Percentiles rank a stretch among this genome's conserved stretches.
Evolutionary conservation across 169 alveolate genomes (phyloP).

Genomic region (Plasmodium sp.): DNA sequence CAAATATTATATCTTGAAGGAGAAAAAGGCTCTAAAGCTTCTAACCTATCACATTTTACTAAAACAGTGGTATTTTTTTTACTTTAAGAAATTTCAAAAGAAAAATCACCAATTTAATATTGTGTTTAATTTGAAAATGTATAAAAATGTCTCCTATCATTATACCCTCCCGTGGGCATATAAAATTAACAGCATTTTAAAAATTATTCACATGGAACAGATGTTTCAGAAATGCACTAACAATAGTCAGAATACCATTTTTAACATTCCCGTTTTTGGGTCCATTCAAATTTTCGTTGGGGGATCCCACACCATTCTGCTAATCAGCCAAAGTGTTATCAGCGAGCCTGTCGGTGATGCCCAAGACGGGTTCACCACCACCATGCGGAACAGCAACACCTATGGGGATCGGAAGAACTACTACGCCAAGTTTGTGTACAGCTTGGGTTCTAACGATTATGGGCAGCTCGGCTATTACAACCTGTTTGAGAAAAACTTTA

Average conservation of each 20-base stretch:
- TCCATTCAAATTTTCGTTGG: slow-evolving; percentile 73
- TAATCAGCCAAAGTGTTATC: slow-evolving; percentile 22
- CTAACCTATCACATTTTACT: slow-evolving; percentile 65
- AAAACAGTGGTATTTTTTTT: slow-evolving; percentile 74
- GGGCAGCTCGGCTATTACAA: slow-evolving; percentile 93
- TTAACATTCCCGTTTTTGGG: slow-evolving; percentile 61
- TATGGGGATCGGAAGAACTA: slow-evolving; percentile 3
- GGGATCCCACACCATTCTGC: slow-evolving; percentile 56
- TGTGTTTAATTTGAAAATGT: slow-evolving; percentile 63
- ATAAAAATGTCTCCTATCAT: slow-evolving; percentile 59
- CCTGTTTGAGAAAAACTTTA: slow-evolving; percentile 39
- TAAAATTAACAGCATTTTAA: slow-evolving; percentile 47
- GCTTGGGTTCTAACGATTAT: slow-evolving; percentile 95
- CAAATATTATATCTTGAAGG: slow-evolving; percentile 67
- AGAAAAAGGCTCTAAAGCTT: slow-evolving; percentile 53
- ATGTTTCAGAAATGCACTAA: slow-evolving; percentile 44
- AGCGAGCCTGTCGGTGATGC: not conserved
- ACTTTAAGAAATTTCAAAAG: slow-evolving; percentile 57
- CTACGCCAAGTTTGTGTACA: slow-evolving; percentile 82
- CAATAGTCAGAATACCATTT: slow-evolving; percentile 6
- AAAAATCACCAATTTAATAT: slow-evolving; percentile 74
- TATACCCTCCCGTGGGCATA: slow-evolving; percentile 75
- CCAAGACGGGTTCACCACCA: not conserved
- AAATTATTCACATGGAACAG: slow-evolving; percentile 69
- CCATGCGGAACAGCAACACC: not conserved